A percentile compares a stretch with the other conserved stretches of the same genome.
Conservation (phyloP, 108 stramenopile species). For the Mediolabrus comicus region DNA sequence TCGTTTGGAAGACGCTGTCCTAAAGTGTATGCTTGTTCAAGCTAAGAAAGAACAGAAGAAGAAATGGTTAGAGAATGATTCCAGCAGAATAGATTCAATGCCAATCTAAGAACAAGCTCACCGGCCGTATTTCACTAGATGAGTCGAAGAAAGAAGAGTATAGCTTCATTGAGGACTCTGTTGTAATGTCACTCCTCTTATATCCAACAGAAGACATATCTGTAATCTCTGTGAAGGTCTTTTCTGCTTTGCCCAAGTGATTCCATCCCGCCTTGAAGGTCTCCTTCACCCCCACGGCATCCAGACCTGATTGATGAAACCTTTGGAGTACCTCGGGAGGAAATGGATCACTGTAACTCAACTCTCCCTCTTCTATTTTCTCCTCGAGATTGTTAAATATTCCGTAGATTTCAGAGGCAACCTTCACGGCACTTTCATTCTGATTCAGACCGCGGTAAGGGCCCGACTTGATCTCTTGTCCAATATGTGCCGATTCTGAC, state of each 20-base stretch:
- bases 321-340: conserved; percentile 55
- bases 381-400: conserved; percentile 73
- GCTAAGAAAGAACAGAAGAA: conserved; percentile 2
- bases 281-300: conserved; percentile 69
- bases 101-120: conserved; percentile 4
- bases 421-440: conserved; percentile 75
- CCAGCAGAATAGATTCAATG: too few species aligned
- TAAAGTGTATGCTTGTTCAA: conserved; percentile 35
- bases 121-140: conserved; percentile 40
- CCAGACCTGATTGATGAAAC: conserved; percentile 59
- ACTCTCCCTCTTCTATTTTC: conserved; percentile 46
- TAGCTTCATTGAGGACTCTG: conserved; percentile 60
- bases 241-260: conserved; percentile 50
- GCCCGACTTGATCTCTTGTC: conserved; percentile 57
- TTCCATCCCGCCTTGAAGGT: conserved; percentile 53
- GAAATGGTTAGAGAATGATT: too few species aligned
- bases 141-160: conserved; percentile 77
- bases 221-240: conserved; percentile 68
- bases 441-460: conserved; percentile 72
- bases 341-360: conserved; percentile 42
- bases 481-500: conserved; percentile 79
- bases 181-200: conserved; percentile 76
- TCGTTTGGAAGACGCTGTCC: conserved; percentile 29
- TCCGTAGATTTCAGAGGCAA: conserved; percentile 75
- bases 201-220: conserved; percentile 45